Evolutionary conservation across 768 basidiomycete species (phyloP), one percentile per base, ranked within the genome.

Genomic region (Boletus insuetus): DNA sequence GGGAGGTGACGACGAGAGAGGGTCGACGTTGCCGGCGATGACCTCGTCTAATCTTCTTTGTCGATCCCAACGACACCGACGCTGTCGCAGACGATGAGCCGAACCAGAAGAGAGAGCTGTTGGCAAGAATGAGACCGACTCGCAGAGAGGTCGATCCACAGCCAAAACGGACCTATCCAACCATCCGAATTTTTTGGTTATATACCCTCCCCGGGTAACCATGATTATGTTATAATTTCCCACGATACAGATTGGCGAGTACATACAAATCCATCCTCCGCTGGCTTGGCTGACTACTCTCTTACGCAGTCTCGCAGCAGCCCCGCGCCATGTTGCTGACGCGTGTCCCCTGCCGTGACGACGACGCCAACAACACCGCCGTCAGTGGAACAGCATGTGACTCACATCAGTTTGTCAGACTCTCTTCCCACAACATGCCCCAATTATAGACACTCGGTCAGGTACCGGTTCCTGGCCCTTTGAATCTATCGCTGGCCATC

Each of bases 101-200:
- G 65, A 62, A 49, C 55, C 59, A 62, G 62, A 66, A 69, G 63
- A 68, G 64, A 68, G 61, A 64, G 64, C 59, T 61, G 59, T 43
- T 69, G 68, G 68, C 73, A 64, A 70, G 69, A 70, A 72, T 58
- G 64, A 72, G 74, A 77, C 74, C 76, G 75, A 76, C 76, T 73
- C 29, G 29, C 34, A 13, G 70, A 65, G 66, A 64, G 64, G 74
- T 77, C 76, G 76, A 77, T 77, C 76, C 77, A 73, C 69, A 72
- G 71, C 70, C 70, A 65, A 67, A 65, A 70, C 69, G 58, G 66
- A 58, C 60, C 62, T 70, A 47, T 49, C 42, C 19, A 61, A 62
- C 42, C 39, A 32, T 20, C 17, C 51, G 35, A 19, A 45, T 65
- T 69, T 68, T 71, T 65, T 34, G 42, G 26, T 51, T 71, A 64